phyloP scores from a whole-genome alignment of 2,329 filamentous ascomycete species.

The Aphanocladium album region DNA sequence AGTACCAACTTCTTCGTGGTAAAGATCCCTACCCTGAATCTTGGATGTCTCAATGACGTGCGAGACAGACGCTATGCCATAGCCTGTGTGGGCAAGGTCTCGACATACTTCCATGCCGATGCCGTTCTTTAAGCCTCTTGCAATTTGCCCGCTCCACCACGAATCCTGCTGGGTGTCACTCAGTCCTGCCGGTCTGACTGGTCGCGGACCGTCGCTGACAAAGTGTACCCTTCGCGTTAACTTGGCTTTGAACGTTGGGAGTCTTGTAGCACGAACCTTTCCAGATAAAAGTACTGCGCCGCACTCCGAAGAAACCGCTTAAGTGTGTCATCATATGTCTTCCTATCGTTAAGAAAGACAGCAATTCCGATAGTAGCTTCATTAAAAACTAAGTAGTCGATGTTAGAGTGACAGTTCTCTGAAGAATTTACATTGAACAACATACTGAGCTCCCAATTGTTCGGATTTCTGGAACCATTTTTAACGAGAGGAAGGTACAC shows the following conservation, averaged over 20 bases:
- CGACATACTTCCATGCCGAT: background rate
- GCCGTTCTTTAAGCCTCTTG: background rate
- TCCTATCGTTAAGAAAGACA: slow-evolving; percentile 20
- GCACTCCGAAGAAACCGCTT: slow-evolving; percentile 17
- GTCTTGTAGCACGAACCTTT: slow-evolving; percentile 13
- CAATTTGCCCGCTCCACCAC: slow-evolving; percentile 18
- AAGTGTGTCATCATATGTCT: slow-evolving; percentile 19
- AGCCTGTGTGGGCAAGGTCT: slow-evolving; percentile 20
- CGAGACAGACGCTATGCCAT: slow-evolving; percentile 21
- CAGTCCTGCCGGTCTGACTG: background rate
- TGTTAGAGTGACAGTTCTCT: background rate
- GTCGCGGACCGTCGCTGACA: background rate
- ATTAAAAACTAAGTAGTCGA: background rate
- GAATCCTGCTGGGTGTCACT: slow-evolving; percentile 3
- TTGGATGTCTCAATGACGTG: slow-evolving; percentile 23
- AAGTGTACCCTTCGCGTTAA: background rate
- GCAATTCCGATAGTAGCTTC: slow-evolving; percentile 21
- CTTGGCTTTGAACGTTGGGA: slow-evolving; percentile 2
- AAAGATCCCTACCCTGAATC: slow-evolving; percentile 24
- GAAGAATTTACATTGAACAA: background rate
- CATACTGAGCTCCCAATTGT: background rate
- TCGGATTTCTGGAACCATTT: background rate
- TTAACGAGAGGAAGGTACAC: background rate
- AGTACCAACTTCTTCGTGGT: slow-evolving; percentile 17
- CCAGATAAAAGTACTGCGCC: slow-evolving; percentile 22